Conservation (phyloP, 2,329 filamentous ascomycete genomes). For the Calonectria leucothoes region DNA sequence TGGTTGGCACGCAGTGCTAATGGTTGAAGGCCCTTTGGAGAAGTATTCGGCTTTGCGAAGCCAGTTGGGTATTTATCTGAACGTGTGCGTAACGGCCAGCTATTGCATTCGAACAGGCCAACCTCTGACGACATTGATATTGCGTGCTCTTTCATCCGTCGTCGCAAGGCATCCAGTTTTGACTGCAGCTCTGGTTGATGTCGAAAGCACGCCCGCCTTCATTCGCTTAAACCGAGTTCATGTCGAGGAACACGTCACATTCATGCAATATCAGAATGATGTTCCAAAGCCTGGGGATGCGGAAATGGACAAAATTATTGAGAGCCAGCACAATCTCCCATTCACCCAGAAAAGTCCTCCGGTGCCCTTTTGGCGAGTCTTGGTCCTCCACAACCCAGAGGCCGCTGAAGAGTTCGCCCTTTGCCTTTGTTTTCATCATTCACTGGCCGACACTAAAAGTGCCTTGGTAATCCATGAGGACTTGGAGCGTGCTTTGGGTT, state of each 20-base stretch:
- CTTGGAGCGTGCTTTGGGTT: background rate
- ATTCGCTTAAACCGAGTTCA: background rate
- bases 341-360: background rate
- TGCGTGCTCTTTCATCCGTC: background rate
- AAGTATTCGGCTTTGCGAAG: background rate
- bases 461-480: constrained; percentile 4
- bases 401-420: background rate
- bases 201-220: background rate
- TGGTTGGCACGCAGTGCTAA: background rate
- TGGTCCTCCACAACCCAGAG: background rate
- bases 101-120: background rate
- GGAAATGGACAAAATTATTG: background rate
- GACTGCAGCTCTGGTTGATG: background rate
- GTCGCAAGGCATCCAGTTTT: background rate
- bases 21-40: background rate
- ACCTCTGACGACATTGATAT: background rate
- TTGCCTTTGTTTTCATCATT: constrained; percentile 7
- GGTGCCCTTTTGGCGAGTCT: constrained; percentile 5
- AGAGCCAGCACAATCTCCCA: constrained; percentile 9
- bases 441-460: constrained; percentile 4
- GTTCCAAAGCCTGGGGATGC: background rate
- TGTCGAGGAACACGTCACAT: background rate
- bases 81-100: constrained; percentile 7
- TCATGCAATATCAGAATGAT: background rate
- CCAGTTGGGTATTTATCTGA: background rate